phyloP scores from a whole-genome alignment of 108 stramenopile genomes.

The Schizochytrium sp. region DNA sequence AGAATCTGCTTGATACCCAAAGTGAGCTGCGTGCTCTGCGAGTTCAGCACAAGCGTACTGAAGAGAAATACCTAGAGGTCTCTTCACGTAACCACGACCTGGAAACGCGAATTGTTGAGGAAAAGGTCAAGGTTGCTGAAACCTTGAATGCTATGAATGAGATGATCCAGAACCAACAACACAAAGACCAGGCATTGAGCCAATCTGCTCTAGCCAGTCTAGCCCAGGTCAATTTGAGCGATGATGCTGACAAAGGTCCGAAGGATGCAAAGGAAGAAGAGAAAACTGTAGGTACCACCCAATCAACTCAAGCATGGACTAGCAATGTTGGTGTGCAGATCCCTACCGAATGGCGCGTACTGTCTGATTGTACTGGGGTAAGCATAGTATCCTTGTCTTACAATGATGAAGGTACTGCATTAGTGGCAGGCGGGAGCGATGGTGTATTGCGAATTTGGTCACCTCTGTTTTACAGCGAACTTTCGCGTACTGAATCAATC shows the following conservation, averaged over 20 bases:
- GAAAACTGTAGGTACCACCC: background rate
- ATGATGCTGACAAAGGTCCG: background rate
- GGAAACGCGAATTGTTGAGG: constrained; percentile 13
- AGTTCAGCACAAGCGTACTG: constrained; percentile 32
- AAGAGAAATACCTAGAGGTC: constrained; percentile 39
- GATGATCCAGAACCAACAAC: background rate
- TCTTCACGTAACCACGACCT: constrained; percentile 5
- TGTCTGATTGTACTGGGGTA: constrained; percentile 20
- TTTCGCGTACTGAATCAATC: background rate
- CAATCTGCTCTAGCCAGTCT: background rate
- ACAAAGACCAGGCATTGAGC: background rate
- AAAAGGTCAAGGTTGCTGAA: constrained; percentile 54
- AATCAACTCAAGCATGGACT: constrained; percentile 26
- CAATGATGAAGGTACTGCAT: background rate
- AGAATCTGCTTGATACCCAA: background rate
- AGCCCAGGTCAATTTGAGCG: no score
- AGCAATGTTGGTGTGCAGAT: constrained; percentile 45
- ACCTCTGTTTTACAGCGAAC: background rate
- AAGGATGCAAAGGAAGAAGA: background rate
- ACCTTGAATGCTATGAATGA: constrained; percentile 58
- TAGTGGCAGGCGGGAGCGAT: constrained; percentile 47
- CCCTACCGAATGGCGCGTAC: constrained; percentile 19
- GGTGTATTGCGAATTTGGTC: constrained; percentile 50
- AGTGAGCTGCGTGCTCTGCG: background rate
- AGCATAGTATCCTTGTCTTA: background rate